Evolutionary conservation across 2,329 filamentous ascomycete species (phyloP), one percentile per base, ranked within the genome.

Genomic region (Pseudogymnoascus sp.): DNA sequence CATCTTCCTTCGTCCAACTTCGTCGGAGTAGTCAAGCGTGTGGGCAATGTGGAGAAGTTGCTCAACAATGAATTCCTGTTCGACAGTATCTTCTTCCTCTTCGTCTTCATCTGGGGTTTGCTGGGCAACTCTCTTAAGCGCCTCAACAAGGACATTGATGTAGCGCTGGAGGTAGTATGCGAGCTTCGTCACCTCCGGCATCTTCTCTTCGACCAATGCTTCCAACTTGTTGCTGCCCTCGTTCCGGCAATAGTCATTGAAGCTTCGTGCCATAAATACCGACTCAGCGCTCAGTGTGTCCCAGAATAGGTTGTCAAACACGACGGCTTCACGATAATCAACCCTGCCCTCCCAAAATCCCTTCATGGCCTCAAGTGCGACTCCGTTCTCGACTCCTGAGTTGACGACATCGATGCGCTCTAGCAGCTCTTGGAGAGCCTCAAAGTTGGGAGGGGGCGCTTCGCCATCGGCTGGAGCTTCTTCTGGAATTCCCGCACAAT

Each of bases 21-120:
- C 94, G 71, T 99, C 94, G n/a, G 91, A 92, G 75, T 97, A 99
- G 75, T 99, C 94, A 59, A 97, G 83, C 1, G 91, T 95, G 64
- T 92, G 81, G 4, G 91, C 90, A 71, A 99, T 96, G 69, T 97
- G 89, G 36, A 99, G 85, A 63, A 99, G 81, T 72, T 99, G 95
- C 73, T 97, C 92, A 39, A 97, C 90, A 65, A 97, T 90, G 69
- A 99, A 99, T 74, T 97, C 93, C 68, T 92, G 88, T 72, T 97
- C 92, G 5, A 92, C 87, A 0, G 89, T 89, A 67, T 95, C 90
- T 69, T 95, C 90, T 64, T 92, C 89, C 3, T 80, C 81, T 5
- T 90, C 89, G 21, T 84, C 83, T 1, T 85, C 78, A 2, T 77
- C 81, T 1, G 77, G 78, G 21, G 82, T 80, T 62, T 83, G 78